Conservation (phyloP, 805 yeast genomes). For the Wickerhamiella sergipiensis region DNA sequence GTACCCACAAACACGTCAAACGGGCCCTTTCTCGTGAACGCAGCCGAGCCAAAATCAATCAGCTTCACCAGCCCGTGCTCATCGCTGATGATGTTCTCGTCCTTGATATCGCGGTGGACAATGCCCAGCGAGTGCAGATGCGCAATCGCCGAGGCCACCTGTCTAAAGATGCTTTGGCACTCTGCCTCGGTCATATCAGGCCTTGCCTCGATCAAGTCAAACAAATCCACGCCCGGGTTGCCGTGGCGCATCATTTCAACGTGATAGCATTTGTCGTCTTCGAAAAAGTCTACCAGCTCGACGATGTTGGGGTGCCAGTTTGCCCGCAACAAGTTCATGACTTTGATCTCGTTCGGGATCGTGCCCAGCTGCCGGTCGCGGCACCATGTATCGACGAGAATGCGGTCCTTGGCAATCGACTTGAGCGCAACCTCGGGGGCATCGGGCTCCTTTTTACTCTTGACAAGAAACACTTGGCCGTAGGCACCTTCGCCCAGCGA, state of each 20-base stretch:
- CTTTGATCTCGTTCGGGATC: conserved; percentile 90
- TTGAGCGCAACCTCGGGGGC: conserved; percentile 62
- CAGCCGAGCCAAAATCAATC: conserved; percentile 94
- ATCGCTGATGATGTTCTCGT: conserved; percentile 84
- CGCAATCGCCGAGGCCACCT: conserved; percentile 61
- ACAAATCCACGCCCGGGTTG: conserved; percentile 77
- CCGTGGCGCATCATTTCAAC: conserved; percentile 90
- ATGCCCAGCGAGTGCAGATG: conserved; percentile 79
- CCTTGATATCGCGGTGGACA: conserved; percentile 89
- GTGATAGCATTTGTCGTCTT: conserved; percentile 79
- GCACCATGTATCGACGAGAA: conserved; percentile 95
- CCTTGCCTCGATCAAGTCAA: conserved; percentile 80
- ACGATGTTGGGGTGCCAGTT: conserved; percentile 81
- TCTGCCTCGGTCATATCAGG: conserved; percentile 69
- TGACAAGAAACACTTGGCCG: conserved; percentile 68
- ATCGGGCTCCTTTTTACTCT: conserved; percentile 45
- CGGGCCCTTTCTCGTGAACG: conserved; percentile 80
- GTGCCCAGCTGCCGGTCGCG: conserved; percentile 85
- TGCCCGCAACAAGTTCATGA: conserved; percentile 58
- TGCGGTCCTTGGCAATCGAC: conserved; percentile 81
- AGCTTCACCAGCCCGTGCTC: conserved; percentile 60
- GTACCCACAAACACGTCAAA: conserved; percentile 97
- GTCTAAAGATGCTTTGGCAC: conserved; percentile 64
- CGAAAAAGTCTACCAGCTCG: conserved; percentile 79
- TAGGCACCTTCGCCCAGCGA: conserved; percentile 94